Percentiles rank a stretch among this genome's conserved stretches.
Evolutionary conservation across 345 rosid genomes (phyloP).

Genomic region (Salix suchowensis): DNA sequence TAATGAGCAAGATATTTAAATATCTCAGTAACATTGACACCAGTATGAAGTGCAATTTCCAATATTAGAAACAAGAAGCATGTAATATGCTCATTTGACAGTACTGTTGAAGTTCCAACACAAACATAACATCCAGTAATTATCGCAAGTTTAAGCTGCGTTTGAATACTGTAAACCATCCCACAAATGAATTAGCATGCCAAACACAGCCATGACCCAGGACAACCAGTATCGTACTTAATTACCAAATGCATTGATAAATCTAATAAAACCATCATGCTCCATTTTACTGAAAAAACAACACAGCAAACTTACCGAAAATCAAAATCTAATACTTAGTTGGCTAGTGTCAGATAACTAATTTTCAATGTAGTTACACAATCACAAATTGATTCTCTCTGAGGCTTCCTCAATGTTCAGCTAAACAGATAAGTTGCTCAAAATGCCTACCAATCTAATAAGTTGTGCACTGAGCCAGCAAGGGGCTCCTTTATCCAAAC

Average conservation of each 20-base stretch:
- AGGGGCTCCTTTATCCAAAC: constrained; percentile 32
- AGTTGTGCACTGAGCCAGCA: constrained; percentile 52
- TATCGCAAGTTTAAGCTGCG: background rate
- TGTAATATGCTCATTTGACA: background rate
- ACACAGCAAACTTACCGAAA: background rate
- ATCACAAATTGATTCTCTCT: background rate
- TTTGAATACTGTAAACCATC: background rate
- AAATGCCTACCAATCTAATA: constrained; percentile 52
- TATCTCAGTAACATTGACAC: background rate
- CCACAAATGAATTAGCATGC: background rate
- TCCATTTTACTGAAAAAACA: background rate
- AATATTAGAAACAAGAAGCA: background rate
- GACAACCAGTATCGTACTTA: background rate
- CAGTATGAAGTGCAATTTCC: background rate
- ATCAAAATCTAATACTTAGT: background rate
- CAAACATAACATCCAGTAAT: background rate
- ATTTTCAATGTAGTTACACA: background rate
- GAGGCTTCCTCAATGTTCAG: background rate
- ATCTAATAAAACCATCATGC: background rate
- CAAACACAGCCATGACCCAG: background rate
- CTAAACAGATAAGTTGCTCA: background rate
- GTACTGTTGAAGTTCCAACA: background rate
- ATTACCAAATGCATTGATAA: background rate
- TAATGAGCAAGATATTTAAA: background rate
- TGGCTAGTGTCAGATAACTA: background rate